Percentiles rank a stretch among this genome's conserved stretches.
Conservation (phyloP, 2,329 filamentous ascomycete genomes). For the Tolypocladium capitatum region DNA sequence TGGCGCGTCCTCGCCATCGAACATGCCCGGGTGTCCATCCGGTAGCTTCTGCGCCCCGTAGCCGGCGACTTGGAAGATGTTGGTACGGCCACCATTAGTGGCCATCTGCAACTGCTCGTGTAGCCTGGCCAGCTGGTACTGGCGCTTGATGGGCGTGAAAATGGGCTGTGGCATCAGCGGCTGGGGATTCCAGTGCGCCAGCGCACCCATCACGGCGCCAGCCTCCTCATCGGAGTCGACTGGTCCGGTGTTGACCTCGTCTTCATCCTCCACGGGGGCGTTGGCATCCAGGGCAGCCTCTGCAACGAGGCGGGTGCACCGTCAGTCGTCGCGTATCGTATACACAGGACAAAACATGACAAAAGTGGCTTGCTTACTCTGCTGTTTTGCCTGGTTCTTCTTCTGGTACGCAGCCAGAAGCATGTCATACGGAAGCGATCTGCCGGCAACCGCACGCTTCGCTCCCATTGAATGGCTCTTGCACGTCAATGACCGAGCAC, state of each 20-base stretch:
- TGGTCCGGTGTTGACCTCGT: constrained; percentile 64
- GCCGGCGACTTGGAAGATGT: constrained; percentile 49
- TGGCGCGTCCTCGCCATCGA: constrained; percentile 40
- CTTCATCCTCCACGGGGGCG: constrained; percentile 74
- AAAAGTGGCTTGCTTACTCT: constrained; percentile 55
- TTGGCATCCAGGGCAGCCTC: constrained; percentile 92
- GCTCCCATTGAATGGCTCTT: constrained; percentile 94
- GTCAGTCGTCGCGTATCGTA: background rate
- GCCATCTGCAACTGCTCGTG: constrained; percentile 54
- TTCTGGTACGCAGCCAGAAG: constrained; percentile 80
- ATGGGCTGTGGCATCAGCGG: constrained; percentile 58
- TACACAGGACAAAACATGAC: background rate
- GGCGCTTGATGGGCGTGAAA: constrained; percentile 47
- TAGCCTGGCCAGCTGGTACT: constrained; percentile 49
- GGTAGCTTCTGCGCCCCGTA: constrained; percentile 41
- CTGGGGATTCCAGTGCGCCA: constrained; percentile 62
- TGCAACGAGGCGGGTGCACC: constrained; percentile 21
- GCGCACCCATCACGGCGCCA: constrained; percentile 71
- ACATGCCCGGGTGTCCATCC: constrained; percentile 31
- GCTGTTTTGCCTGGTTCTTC: constrained; percentile 97
- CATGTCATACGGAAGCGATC: constrained; percentile 86
- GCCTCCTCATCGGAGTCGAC: constrained; percentile 95
- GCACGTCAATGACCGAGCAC: constrained; percentile 79
- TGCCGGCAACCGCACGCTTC: constrained; percentile 75
- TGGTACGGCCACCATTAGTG: constrained; percentile 50